Percentiles rank a stretch among this genome's conserved stretches.
Evolutionary conservation across 352 stramenopile genomes (phyloP).

Genomic region (Peronospora destructor): DNA sequence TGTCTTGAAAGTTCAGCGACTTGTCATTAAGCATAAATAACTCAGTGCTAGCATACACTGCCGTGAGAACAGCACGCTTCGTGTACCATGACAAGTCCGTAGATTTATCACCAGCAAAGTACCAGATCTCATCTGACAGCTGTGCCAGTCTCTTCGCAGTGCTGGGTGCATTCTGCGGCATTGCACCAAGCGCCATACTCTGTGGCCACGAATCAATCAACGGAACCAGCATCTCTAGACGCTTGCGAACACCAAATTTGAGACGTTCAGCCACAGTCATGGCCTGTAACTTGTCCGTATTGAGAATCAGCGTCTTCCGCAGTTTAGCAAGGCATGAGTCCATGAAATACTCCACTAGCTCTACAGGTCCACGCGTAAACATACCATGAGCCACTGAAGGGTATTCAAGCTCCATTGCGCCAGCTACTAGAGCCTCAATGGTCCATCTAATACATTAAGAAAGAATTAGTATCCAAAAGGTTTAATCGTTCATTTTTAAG

Average conservation of each 20-base stretch:
- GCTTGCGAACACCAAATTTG: slow-evolving; percentile 69
- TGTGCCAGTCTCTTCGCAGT: slow-evolving; percentile 67
- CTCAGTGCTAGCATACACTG: slow-evolving; percentile 76
- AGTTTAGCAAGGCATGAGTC: slow-evolving; percentile 57
- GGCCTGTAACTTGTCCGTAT: slow-evolving; percentile 51
- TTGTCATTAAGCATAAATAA: slow-evolving; percentile 81
- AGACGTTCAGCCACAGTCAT: slow-evolving; percentile 75
- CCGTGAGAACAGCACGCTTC: slow-evolving; percentile 72
- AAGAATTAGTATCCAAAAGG: too few species aligned
- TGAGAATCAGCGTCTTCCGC: slow-evolving; percentile 46
- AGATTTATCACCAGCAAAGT: slow-evolving; percentile 81
- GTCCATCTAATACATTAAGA: slow-evolving; percentile 49
- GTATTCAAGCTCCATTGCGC: slow-evolving; percentile 57
- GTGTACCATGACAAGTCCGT: slow-evolving; percentile 82
- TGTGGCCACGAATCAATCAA: slow-evolving; percentile 62
- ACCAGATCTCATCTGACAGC: slow-evolving; percentile 82
- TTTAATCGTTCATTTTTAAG: too few species aligned
- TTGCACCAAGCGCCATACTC: slow-evolving; percentile 70
- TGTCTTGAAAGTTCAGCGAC: slow-evolving; percentile 66
- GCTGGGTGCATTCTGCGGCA: slow-evolving; percentile 64
- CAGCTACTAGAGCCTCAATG: slow-evolving; percentile 62
- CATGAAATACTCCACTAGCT: slow-evolving; percentile 85
- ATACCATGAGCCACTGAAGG: slow-evolving; percentile 80
- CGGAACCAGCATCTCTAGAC: slow-evolving; percentile 57
- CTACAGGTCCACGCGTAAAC: slow-evolving; percentile 66